Evolutionary conservation across 2,329 filamentous ascomycete genomes (phyloP), one percentile per base, ranked within the genome.

Genomic region (Coniochaeta prunicola): DNA sequence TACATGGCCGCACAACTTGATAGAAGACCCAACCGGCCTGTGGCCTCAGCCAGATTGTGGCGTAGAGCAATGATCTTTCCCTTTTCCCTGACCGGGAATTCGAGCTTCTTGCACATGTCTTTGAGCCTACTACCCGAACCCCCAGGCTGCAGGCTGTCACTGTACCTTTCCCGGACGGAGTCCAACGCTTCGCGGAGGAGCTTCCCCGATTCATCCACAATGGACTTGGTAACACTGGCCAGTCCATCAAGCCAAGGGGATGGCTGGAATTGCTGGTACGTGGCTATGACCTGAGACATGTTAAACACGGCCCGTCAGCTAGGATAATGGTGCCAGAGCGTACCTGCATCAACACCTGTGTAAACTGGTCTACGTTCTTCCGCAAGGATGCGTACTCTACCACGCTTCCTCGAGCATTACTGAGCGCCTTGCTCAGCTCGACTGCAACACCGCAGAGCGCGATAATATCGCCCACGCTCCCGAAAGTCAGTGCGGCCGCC

Each of bases 381-480:
- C 36, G 54, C 12, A 61, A 45, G 24, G 33, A 38, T n/a, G 53
- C 58, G 17, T 61, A 61, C 21, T 60, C 59, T n/a, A 15, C 26
- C 13, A 53, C 53, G 48, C 59, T 60, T 15, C 59, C 42, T 12
- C 34, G 21, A n/a, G 24, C 45, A 31, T 19, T 26, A 12, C 58
- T n/a, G 9, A 59, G 34, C 7, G 58, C 58, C 15, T 28, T 19
- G 34, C 53, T 34, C 26, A 57, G 34, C 54, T 59, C 53, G 13
- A 57, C 34, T 1, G 58, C 57, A n/a, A 59, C n/a, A n/a, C 59
- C 58, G 40, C 60, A 61, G 58, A 61, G 24, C 48, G 60, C 60
- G 28, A 61, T 59, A 48, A 61, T 59, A 31, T 61, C 60, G 45
- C 60, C 60, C 12, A 61, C 21, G 21, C 60, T 59, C 7, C 60